phyloP scores from a whole-genome alignment of 352 stramenopile genomes.

The Salisapilia sapeloensis region DNA sequence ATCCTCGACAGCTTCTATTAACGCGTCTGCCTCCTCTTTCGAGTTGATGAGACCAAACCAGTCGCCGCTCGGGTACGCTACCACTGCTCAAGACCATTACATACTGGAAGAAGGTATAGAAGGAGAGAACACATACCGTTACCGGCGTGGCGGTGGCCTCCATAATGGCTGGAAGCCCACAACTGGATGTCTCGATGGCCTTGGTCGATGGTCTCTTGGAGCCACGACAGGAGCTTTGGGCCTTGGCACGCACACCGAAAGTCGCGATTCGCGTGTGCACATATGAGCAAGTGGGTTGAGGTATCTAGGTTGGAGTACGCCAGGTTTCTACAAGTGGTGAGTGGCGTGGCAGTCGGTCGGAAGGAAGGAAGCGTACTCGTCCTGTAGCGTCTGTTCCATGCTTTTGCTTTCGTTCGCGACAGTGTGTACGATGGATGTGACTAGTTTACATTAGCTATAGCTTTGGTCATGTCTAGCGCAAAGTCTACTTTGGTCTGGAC shows the following conservation, averaged over 20 bases:
- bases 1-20: constrained; percentile 21
- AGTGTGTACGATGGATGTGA: constrained; percentile 13
- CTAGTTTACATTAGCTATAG: constrained; percentile 3
- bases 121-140: too few species aligned
- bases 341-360: background rate
- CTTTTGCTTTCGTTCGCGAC: constrained; percentile 14
- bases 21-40: constrained; percentile 16
- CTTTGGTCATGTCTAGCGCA: background rate
- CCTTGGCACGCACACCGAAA: constrained; percentile 57
- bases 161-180: constrained; percentile 51
- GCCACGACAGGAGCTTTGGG: constrained; percentile 44
- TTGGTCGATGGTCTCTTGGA: constrained; percentile 18
- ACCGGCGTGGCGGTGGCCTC: constrained; percentile 52
- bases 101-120: too few species aligned
- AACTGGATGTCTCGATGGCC: constrained; percentile 16
- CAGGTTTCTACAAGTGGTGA: constrained; percentile 12
- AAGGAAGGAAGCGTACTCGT: constrained; percentile 9
- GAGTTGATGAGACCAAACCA: constrained; percentile 63
- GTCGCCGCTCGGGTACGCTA: constrained; percentile 50
- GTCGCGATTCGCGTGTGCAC: constrained; percentile 36
- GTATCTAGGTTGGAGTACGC: constrained; percentile 14
- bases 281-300: constrained; percentile 48
- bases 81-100: too few species aligned
- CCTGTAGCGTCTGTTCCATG: constrained; percentile 10
- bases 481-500: constrained; percentile 17